These are phyloP conservation scores for Xylaria sp. DNA, from an alignment of 2,329 filamentous ascomycete genomes.

Conservation along the genomic window DNA sequence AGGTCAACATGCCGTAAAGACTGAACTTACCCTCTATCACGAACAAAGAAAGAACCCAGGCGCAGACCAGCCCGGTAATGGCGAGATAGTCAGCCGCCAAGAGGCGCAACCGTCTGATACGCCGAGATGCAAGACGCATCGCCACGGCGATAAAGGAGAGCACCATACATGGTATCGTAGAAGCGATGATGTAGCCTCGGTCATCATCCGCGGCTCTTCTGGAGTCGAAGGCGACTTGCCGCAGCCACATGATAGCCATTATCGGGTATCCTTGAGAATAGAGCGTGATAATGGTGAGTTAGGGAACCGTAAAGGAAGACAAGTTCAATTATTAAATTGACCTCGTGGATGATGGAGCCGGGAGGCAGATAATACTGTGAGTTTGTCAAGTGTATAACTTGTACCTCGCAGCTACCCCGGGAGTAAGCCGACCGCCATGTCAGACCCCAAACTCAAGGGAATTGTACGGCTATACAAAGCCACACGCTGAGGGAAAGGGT, in stretches of 20 bases:
- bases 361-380: background rate
- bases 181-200: background rate
- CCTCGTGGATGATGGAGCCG: background rate
- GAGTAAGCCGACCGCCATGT: too few relatives aligned
- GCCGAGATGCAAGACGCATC: background rate
- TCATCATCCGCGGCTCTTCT: background rate
- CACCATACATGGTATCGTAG: background rate
- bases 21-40: background rate
- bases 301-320: background rate
- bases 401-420: too few relatives aligned
- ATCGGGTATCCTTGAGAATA: background rate
- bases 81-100: background rate
- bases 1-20: background rate
- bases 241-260: background rate
- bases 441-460: too few relatives aligned
- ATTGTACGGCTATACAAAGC: too few relatives aligned
- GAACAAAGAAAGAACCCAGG: background rate
- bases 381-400: background rate
- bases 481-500: too few relatives aligned
- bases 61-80: background rate
- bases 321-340: background rate
- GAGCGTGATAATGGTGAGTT: background rate
- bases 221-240: background rate
- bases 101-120: background rate
- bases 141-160: background rate